Base-by-base conservation (phyloP, 2,329 filamentous ascomycete genomes). In the Alternaria sp. region DNA sequence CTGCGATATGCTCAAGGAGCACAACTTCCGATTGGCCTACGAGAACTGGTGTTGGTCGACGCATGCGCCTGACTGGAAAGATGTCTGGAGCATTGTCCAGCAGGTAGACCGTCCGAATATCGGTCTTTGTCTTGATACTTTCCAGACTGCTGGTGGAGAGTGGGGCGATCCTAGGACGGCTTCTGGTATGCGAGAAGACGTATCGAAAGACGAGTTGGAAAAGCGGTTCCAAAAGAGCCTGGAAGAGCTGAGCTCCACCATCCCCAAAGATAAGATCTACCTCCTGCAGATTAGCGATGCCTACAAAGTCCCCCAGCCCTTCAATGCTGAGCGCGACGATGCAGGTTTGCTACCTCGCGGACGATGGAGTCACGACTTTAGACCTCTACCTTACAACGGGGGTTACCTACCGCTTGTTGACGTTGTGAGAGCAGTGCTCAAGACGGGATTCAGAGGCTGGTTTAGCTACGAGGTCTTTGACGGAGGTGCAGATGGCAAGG, bases 11-110 rank as follows among this genome's bases (percentile, higher is more conserved):
- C 80, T 90, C 1, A 83, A 83, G 0, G 72, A 80, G 23, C 82
- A 85, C 45, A 81, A 82, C 0, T 85, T 87, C 71, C 82, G 84
- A 6, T 78, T 93, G 17, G 89, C 90, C 0, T 93, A 93, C 66
- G 90, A 93, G 77, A 92, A 93, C 71, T 93, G 90, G 89, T 92
- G 90, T 76, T 93, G 56, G 61, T 63, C 61, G 21, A 91, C 89
- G 0, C 84, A 87, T 48, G 88, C 89, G 0, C 84, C 88, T 0
- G 82, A 79, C 1, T 94, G 90, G 90, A 84, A 83, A 62, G 82
- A 88, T 48, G 87, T 88, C 0, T 93, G 89, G 88, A 78, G 85
- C 2, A 88, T 93, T 11, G 88, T 91, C 4, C 70, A 84, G 61
- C 81, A 80, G 42, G 88, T 88, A 2, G 78, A 90, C 63, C 77